Percentiles rank a stretch among this genome's conserved stretches.
Conservation (phyloP, 371 early-diverging fungal genomes). For the Globomyces sp. region DNA sequence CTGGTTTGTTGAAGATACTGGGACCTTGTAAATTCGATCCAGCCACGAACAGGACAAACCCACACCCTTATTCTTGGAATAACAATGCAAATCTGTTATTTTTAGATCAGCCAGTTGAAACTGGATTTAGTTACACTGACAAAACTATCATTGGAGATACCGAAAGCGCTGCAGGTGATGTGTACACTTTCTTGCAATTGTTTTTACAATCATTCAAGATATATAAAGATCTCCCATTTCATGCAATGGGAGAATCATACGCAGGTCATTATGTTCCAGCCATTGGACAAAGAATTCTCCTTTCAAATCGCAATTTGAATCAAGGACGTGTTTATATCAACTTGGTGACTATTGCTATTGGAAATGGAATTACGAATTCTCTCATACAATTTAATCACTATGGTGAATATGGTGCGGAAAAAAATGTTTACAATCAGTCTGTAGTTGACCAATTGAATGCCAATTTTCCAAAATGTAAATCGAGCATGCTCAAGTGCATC, state of each 20-base stretch:
- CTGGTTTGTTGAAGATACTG: slow-evolving; percentile 58
- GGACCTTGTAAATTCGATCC: slow-evolving; percentile 69
- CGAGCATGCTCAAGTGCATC: too few species aligned
- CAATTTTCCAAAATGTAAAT: too few species aligned
- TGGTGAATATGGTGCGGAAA: slow-evolving; percentile 78
- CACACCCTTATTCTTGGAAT: slow-evolving; percentile 63
- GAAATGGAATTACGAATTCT: slow-evolving; percentile 88
- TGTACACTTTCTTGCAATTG: slow-evolving; percentile 62
- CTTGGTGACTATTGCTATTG: slow-evolving; percentile 69
- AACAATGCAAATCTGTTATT: slow-evolving; percentile 64
- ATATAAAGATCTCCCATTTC: slow-evolving; percentile 60
- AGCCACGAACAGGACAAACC: slow-evolving; percentile 60
- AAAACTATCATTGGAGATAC: slow-evolving; percentile 56
- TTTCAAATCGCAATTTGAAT: slow-evolving; percentile 46
- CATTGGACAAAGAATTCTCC: slow-evolving; percentile 38
- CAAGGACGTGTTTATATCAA: slow-evolving; percentile 25
- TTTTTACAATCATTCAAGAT: slow-evolving; percentile 32
- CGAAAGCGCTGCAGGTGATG: slow-evolving; percentile 40
- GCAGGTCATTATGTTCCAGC: slow-evolving; percentile 56
- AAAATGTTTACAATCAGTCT: slow-evolving; percentile 19
- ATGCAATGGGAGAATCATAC: slow-evolving; percentile 72
- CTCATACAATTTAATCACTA: slow-evolving; percentile 86
- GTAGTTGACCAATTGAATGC: slow-evolving; percentile 34
- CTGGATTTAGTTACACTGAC: slow-evolving; percentile 67
- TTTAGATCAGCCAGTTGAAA: slow-evolving; percentile 56